A percentile compares a stretch with the other conserved stretches of the same genome.
Conservation (phyloP, 2,329 filamentous ascomycete species). For the Leptographium procerum region DNA sequence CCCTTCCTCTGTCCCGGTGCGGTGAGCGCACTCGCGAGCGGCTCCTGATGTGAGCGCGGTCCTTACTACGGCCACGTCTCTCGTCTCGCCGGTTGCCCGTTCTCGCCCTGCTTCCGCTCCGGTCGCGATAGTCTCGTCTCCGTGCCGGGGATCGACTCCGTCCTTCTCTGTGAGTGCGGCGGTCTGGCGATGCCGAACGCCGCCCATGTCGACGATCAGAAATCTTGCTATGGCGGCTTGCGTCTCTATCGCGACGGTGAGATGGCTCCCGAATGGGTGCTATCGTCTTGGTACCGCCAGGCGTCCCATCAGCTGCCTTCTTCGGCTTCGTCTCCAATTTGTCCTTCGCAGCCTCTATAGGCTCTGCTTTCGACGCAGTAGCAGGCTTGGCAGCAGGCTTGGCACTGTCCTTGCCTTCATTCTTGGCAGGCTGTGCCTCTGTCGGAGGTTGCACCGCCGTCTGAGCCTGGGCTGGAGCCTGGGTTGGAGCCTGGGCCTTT, state of each 20-base stretch:
- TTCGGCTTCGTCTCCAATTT: background rate
- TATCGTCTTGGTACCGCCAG: background rate
- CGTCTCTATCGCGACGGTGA: constrained; percentile 12
- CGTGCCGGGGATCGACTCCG: constrained; percentile 16
- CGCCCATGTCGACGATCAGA: constrained; percentile 16
- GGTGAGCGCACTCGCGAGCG: constrained; percentile 8
- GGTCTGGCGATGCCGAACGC: constrained; percentile 10
- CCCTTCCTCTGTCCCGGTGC: background rate
- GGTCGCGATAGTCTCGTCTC: background rate
- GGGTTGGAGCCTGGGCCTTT: constrained; percentile 6
- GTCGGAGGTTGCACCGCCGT: background rate
- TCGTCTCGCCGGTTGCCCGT: constrained; percentile 9
- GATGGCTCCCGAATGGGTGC: background rate
- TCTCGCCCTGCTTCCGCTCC: constrained; percentile 5
- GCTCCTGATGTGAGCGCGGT: background rate
- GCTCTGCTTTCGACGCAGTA: background rate
- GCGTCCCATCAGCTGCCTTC: background rate
- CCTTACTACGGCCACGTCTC: constrained; percentile 12
- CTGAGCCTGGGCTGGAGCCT: background rate
- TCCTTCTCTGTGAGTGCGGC: constrained; percentile 16
- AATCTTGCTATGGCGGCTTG: constrained; percentile 17
- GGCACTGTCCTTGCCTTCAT: constrained; percentile 9
- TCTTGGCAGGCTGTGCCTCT: constrained; percentile 18
- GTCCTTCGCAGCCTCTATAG: background rate
- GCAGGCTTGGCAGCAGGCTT: background rate